phyloP scores from a whole-genome alignment of 306 rosid genomes.

The Cucurbita pepo region DNA sequence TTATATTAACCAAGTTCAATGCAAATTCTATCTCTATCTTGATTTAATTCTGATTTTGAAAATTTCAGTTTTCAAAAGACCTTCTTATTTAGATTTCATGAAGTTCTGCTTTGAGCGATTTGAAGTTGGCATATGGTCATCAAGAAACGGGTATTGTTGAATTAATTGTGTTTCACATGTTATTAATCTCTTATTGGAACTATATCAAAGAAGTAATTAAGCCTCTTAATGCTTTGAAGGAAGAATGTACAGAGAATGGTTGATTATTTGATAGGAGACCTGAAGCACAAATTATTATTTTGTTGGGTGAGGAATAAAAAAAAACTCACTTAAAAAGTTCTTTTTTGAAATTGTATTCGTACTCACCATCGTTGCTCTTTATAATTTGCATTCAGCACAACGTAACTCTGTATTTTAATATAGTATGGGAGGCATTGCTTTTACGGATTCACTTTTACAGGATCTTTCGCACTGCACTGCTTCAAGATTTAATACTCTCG shows the following conservation, averaged over 20 bases:
- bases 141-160: conserved; percentile 51
- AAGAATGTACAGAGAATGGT: conserved; percentile 22
- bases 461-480: conserved; percentile 44
- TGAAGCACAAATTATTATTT: conserved; percentile 46
- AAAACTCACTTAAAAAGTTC: not conserved
- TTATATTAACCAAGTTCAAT: not conserved
- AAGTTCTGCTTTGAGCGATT: conserved; percentile 74
- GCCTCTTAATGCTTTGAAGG: conserved; percentile 29
- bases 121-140: conserved; percentile 88
- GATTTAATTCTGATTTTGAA: conserved; percentile 9
- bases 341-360: not conserved
- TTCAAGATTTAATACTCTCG: conserved; percentile 40
- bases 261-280: conserved; percentile 46
- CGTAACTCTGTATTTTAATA: not conserved
- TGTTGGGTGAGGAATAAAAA: conserved; percentile 55
- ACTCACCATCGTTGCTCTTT: not conserved
- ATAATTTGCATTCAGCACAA: not conserved
- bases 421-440: not conserved
- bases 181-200: not conserved
- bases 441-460: conserved; percentile 17
- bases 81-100: conserved; percentile 56
- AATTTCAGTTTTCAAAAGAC: conserved; percentile 74
- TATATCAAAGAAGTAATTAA: not conserved
- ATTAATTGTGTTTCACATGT: conserved; percentile 2
- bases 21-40: not conserved